Evolutionary conservation across 495 filamentous ascomycete genomes (phyloP).

Genomic region (Trichoderma gamsii): DNA sequence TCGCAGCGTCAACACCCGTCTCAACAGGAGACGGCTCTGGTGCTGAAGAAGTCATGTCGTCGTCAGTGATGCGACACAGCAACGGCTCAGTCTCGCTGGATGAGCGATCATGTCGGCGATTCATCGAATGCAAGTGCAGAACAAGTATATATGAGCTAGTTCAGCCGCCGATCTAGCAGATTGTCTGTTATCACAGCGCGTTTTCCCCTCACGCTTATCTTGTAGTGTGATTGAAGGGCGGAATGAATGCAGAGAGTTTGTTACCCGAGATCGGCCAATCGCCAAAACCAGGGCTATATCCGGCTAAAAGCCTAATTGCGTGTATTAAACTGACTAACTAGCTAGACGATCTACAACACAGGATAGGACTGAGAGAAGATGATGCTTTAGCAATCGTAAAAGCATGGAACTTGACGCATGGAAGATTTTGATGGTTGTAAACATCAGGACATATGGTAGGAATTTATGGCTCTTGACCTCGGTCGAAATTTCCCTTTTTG

Average conservation of each 20-base stretch:
- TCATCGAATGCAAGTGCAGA: neutral
- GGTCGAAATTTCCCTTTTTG: no score
- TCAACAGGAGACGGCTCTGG: neutral
- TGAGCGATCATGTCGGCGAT: neutral
- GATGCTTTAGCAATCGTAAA: no score
- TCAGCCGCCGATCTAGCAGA: neutral
- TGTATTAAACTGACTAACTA: slow-evolving; percentile 2
- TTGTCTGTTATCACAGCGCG: neutral
- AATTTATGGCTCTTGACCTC: no score
- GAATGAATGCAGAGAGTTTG: neutral
- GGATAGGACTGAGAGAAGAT: no score
- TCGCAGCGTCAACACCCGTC: neutral
- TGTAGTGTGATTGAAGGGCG: neutral
- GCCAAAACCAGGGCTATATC: slow-evolving; percentile 10
- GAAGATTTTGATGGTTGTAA: no score
- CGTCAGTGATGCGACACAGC: neutral
- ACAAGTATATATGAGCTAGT: neutral
- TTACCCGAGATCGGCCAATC: neutral
- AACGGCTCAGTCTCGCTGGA: neutral
- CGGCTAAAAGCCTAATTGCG: neutral
- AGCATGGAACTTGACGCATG: no score
- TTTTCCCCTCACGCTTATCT: slow-evolving; percentile 12
- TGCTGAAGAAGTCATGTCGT: neutral
- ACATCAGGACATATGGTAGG: no score
- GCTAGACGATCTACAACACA: no score